These are phyloP conservation scores for Fusarium sp. DNA, from an alignment of 2,329 filamentous ascomycete species.

Conservation along the genomic window DNA sequence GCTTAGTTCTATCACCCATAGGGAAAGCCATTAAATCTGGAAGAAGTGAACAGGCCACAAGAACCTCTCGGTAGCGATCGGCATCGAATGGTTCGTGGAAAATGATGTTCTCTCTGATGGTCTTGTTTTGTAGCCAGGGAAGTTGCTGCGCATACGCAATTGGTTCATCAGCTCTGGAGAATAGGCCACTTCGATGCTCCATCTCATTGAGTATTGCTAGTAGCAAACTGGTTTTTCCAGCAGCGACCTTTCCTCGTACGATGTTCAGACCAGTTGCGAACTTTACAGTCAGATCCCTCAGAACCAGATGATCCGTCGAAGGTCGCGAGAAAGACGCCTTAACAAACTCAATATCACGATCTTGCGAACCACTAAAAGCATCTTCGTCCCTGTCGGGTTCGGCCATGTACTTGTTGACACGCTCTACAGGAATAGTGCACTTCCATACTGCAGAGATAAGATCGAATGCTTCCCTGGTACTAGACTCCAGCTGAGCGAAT, in stretches of 20 bases:
- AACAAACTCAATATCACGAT: slow-evolving; percentile 64
- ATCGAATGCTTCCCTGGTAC: slow-evolving; percentile 79
- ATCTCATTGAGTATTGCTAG: slow-evolving; percentile 72
- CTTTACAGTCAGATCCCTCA: slow-evolving; percentile 60
- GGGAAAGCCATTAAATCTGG: slow-evolving; percentile 69
- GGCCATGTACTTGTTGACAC: slow-evolving; percentile 87
- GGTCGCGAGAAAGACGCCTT: slow-evolving; percentile 85
- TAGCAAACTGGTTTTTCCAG: slow-evolving; percentile 72
- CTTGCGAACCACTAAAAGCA: slow-evolving; percentile 52
- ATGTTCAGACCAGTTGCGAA: slow-evolving; percentile 66
- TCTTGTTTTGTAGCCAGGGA: slow-evolving; percentile 75
- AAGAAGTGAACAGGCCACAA: slow-evolving; percentile 70
- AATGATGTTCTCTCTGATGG: slow-evolving; percentile 73
- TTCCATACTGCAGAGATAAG: slow-evolving; percentile 84
- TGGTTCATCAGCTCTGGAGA: slow-evolving; percentile 62
- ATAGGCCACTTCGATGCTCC: slow-evolving; percentile 70
- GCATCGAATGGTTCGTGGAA: slow-evolving; percentile 70
- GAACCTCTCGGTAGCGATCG: slow-evolving; percentile 67
- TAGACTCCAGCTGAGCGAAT: slow-evolving; percentile 80
- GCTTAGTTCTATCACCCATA: slow-evolving; percentile 68
- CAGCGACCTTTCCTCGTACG: slow-evolving; percentile 70
- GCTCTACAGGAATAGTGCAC: slow-evolving; percentile 82
- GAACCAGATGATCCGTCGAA: slow-evolving; percentile 67
- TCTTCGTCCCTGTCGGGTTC: slow-evolving; percentile 80
- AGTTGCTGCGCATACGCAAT: slow-evolving; percentile 70